Evolutionary conservation across 2,329 filamentous ascomycete species (phyloP), one percentile per base, ranked within the genome.

Genomic region (Neoarthrinium moseri): DNA sequence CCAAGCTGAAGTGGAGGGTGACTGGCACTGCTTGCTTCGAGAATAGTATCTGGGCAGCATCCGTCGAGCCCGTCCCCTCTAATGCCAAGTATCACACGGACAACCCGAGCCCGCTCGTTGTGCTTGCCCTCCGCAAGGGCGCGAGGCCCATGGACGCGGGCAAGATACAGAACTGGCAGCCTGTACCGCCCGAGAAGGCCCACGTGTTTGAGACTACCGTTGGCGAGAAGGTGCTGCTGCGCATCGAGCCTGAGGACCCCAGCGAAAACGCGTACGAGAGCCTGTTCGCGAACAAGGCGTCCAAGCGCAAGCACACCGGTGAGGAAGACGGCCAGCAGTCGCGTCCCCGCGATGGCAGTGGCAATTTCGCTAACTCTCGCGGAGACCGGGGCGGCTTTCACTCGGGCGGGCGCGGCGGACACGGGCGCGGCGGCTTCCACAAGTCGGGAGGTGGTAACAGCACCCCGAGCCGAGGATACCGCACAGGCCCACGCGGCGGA

Each of bases 31-130:
- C 83, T 1, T 82, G 79, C 54, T 83, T 81, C 54, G 87, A 96
- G 49, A 85, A 91, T 63, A 86, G 80, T 56, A 78, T 97, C 30
- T 99, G 92, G 91, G 94, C 92, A 5, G 90, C 86, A 13, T 79
- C 84, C 34, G 81, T 96, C 10, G 77, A 81, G 24, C 90, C 94
- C 1, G 76, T 91, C 0, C 83, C 85, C 0, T 71, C 81, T 13
- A 80, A 77, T 1, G 80, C 84, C 30, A 77, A 75, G 36, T 84
- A 84, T 55, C 87, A 94, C 68, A 91, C 89, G 1, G 89, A 95
- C 53, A 91, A 91, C 58, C 77, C 80, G 1, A 79, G 78, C 0
- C 91, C 91, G 0, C 78, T 89, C 10, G 84, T 97, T 10, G 89
- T 97, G 2, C 76, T 99, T 29, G 91, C 90, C 1, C 75, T 92